Percentiles rank a stretch among this genome's conserved stretches.
phyloP scores from a whole-genome alignment of 108 stramenopile genomes.

The Pseudonitzschia delicatissima region DNA sequence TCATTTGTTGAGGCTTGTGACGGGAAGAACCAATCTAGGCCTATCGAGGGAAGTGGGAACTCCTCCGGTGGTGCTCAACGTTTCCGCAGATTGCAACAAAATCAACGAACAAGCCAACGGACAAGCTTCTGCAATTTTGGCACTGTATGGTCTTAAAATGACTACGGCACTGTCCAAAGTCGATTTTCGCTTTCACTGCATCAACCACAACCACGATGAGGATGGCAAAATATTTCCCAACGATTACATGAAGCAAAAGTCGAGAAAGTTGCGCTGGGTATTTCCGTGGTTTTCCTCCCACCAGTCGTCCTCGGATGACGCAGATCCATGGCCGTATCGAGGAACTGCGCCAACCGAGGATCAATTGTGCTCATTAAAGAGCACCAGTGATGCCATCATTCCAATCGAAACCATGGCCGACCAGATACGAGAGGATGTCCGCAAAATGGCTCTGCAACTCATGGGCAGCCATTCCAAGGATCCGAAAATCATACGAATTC shows the following conservation, averaged over 20 bases:
- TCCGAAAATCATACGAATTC: background rate
- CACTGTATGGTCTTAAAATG: constrained; percentile 24
- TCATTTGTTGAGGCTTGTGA: background rate
- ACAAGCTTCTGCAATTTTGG: constrained; percentile 14
- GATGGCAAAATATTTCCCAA: background rate
- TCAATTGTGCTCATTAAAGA: constrained; percentile 3
- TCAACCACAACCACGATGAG: background rate
- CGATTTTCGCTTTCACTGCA: constrained; percentile 33
- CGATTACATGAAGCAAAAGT: constrained; percentile 1
- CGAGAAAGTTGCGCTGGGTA: constrained; percentile 3
- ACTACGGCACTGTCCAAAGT: constrained; percentile 14
- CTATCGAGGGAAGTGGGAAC: background rate
- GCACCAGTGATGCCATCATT: constrained; percentile 2
- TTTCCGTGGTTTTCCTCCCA: constrained; percentile 28
- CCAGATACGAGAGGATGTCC: constrained; percentile 24
- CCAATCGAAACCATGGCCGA: constrained; percentile 21
- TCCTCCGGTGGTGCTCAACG: constrained; percentile 9
- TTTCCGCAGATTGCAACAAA: constrained; percentile 13
- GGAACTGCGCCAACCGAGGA: constrained; percentile 12
- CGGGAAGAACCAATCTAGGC: background rate
- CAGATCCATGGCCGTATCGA: constrained; percentile 17
- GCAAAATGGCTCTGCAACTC: constrained; percentile 25
- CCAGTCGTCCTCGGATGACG: background rate
- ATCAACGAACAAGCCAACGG: background rate
- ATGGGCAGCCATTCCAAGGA: constrained; percentile 9